phyloP scores from a whole-genome alignment of 768 basidiomycete species.

The Lactarius sp. region DNA sequence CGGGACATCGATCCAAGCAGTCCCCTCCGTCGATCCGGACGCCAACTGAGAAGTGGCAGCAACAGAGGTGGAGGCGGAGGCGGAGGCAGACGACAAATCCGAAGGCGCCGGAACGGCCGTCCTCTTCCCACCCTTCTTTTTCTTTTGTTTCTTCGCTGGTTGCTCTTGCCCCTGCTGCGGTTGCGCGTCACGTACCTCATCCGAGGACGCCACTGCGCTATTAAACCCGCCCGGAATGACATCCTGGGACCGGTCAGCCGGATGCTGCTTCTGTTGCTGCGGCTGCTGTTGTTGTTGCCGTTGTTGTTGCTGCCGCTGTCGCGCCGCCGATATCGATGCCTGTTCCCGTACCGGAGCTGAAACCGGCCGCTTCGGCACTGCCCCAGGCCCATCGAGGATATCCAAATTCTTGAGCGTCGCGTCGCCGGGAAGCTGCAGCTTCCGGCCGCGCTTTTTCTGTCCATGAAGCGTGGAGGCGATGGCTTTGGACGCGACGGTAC shows the following conservation, averaged over 20 bases:
- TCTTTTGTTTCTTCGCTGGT: constrained; percentile 44
- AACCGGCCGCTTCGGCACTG: constrained; percentile 15
- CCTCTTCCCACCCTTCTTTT: constrained; percentile 35
- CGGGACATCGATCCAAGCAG: not conserved
- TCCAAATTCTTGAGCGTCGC: constrained; percentile 19
- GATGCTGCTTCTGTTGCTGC: constrained; percentile 24
- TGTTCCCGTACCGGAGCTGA: constrained; percentile 19
- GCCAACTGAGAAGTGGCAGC: not conserved
- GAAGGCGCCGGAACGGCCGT: constrained; percentile 26
- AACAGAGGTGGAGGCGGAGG: not conserved
- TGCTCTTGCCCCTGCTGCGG: not conserved
- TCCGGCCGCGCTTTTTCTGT: constrained; percentile 33
- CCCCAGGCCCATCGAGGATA: constrained; percentile 7
- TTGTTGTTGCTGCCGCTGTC: constrained; percentile 22
- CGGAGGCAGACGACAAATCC: constrained; percentile 30
- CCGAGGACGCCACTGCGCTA: constrained; percentile 18
- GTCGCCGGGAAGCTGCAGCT: constrained; percentile 20
- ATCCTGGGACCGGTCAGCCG: constrained; percentile 36
- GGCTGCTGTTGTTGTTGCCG: constrained; percentile 12
- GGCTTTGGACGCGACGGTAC: not conserved
- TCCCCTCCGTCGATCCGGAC: not conserved
- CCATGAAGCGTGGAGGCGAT: constrained; percentile 22
- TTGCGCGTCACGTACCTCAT: not conserved
- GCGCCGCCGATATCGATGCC: constrained; percentile 29
- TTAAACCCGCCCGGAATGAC: constrained; percentile 48